These are phyloP conservation scores for Skeletonema menzelii DNA, from an alignment of 108 stramenopile genomes.

Conservation along the genomic window DNA sequence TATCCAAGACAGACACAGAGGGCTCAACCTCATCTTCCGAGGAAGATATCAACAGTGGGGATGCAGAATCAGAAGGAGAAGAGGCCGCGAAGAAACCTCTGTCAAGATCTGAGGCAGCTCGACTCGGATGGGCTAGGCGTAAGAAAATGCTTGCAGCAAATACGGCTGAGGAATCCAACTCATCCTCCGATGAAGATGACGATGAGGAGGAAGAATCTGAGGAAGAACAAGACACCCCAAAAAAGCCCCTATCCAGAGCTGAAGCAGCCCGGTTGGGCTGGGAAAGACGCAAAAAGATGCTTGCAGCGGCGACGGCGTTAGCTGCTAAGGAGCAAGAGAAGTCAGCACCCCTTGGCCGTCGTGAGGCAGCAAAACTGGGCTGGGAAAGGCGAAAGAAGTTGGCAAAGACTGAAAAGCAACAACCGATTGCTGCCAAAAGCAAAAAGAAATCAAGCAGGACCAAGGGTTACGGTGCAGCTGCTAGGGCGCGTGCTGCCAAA, in stretches of 20 bases:
- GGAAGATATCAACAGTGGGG: neutral
- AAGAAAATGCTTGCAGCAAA: neutral
- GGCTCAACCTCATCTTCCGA: neutral
- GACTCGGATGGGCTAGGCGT: slow-evolving; percentile 1
- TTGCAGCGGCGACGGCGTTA: neutral
- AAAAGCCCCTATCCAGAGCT: neutral
- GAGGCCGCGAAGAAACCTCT: neutral
- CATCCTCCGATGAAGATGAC: neutral
- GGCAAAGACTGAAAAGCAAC: neutral
- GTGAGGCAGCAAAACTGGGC: slow-evolving; percentile 16
- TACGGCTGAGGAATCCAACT: neutral
- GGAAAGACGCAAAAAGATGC: neutral
- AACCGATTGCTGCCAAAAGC: neutral
- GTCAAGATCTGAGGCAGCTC: neutral
- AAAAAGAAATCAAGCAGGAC: neutral
- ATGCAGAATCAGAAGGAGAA: neutral
- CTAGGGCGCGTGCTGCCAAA: slow-evolving; percentile 13
- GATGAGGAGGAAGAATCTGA: slow-evolving; percentile 1
- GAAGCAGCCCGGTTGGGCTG: slow-evolving; percentile 2
- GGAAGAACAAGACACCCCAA: neutral
- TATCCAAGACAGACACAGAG: neutral
- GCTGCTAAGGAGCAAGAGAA: neutral
- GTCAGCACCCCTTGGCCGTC: slow-evolving; percentile 8
- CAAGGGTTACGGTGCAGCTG: neutral
- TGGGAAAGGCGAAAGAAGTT: slow-evolving; percentile 10